phyloP scores from a whole-genome alignment of 2,329 filamentous ascomycete genomes.

The Aspergillus flavus region DNA sequence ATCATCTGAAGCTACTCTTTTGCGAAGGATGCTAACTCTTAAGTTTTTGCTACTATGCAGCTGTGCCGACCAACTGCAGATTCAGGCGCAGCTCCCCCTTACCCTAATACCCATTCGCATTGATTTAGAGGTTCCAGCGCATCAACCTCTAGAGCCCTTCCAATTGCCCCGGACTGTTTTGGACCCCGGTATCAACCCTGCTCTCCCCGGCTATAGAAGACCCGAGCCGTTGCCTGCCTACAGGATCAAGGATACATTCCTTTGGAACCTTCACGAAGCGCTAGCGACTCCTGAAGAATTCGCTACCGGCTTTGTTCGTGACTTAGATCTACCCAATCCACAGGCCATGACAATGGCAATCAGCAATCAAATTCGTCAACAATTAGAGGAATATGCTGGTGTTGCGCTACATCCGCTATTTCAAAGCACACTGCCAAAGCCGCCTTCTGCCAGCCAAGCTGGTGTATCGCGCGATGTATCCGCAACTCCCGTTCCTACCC shows the following conservation, averaged over 20 bases:
- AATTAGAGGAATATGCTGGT: slow-evolving; percentile 93
- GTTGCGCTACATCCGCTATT: slow-evolving; percentile 93
- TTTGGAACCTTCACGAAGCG: slow-evolving; percentile 97
- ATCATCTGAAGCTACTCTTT: slow-evolving; percentile 5
- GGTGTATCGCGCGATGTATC: slow-evolving; percentile 56
- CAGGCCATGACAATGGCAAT: slow-evolving; percentile 73
- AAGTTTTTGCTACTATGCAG: slow-evolving; percentile 23
- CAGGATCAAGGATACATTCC: slow-evolving; percentile 88
- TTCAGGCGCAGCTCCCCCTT: slow-evolving; percentile 75
- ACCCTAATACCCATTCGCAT: slow-evolving; percentile 95
- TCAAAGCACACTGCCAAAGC: slow-evolving; percentile 53
- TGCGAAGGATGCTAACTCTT: slow-evolving; percentile 23
- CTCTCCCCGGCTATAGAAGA: slow-evolving; percentile 74
- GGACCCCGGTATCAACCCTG: slow-evolving; percentile 59
- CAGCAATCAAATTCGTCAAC: slow-evolving; percentile 89
- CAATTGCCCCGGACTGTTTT: slow-evolving; percentile 46
- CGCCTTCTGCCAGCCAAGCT: slow-evolving; percentile 28
- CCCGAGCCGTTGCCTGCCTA: slow-evolving; percentile 82
- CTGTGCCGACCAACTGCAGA: slow-evolving; percentile 62
- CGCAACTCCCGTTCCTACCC: slow-evolving; percentile 54
- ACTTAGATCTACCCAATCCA: slow-evolving; percentile 84
- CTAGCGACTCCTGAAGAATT: slow-evolving; percentile 95
- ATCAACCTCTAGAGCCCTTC: slow-evolving; percentile 51
- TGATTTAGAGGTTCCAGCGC: slow-evolving; percentile 86
- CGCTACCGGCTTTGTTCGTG: slow-evolving; percentile 84